Evolutionary conservation across 306 rosid genomes (phyloP), one percentile per base, ranked within the genome.

Genomic region (Cajanus cajan): DNA sequence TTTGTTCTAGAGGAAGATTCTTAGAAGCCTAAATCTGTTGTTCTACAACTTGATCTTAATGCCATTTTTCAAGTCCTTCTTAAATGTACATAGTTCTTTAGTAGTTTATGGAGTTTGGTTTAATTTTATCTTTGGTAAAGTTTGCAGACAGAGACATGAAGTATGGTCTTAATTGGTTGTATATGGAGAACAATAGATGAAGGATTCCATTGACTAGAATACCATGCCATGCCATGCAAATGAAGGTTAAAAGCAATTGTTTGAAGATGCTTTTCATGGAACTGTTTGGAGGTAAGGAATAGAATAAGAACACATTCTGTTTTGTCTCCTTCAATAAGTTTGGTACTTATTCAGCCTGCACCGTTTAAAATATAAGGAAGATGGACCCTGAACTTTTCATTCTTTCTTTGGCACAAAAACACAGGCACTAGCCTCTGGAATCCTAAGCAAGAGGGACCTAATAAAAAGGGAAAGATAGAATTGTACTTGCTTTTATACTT

Each of bases 261-360:
- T 72, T 51, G 80, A 86, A 88, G 91, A 90, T 88, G 93, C 90
- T 88, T 85, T 76, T 74, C 71, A 78, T 79, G 81, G 86, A 86
- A 87, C 80, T 84, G 82, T 84, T 74, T 87, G 76, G 88, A 82
- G 92, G 92, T 80, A 90, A 84, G 78, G 91, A 90, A 90, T 89
- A 85, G 94, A 91, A 95, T 82, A 88, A 82, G 97, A 89, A 90
- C 78, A 61, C 82, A 78, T 92, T 91, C 92, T 74, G 58, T 84
- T 86, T 90, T 92, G 97, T 95, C 94, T 89, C 91, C 97, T 86
- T 91, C 85, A 81, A 83, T 85, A 91, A 90, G 98, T 91, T 90
- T 87, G 98, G 97, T 82, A 95, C 97, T 90, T 87, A 90, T 91
- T 88, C 98, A 94, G 86, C 76, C 73, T 75, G 80, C 73, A 86